These are phyloP conservation scores for Pyracantha coccinea DNA, from an alignment of 331 rosid genomes.

Conservation along the genomic window DNA sequence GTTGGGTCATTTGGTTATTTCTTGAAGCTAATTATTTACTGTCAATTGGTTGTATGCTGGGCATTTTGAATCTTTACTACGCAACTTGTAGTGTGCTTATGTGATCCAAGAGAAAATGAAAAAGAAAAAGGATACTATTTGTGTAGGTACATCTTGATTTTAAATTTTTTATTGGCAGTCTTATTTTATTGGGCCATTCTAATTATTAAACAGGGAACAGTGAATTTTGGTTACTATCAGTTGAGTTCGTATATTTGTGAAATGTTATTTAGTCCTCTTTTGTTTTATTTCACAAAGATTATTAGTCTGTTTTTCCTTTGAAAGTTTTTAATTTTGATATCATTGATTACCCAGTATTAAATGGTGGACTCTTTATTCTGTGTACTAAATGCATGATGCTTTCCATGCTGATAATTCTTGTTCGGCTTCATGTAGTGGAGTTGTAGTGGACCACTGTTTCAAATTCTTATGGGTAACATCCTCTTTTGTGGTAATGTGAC, in stretches of 20 bases:
- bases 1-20: too few species aligned
- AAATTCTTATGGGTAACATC: slow-evolving; percentile 54
- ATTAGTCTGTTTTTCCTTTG: background rate
- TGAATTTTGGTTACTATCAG: background rate
- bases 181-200: background rate
- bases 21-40: too few species aligned
- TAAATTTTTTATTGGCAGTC: background rate
- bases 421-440: slow-evolving; percentile 57
- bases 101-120: background rate
- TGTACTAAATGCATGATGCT: background rate
- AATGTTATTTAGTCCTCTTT: background rate
- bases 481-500: slow-evolving; percentile 34
- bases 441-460: slow-evolving; percentile 76
- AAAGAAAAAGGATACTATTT: background rate
- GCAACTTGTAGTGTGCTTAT: background rate
- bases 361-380: background rate
- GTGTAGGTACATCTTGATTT: background rate
- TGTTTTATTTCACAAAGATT: too few species aligned
- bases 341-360: background rate
- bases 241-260: too few species aligned
- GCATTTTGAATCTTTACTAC: too few species aligned
- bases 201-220: background rate
- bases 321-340: too few species aligned
- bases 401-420: slow-evolving; percentile 1
- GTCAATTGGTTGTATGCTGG: too few species aligned